Base-by-base conservation (phyloP, 2,329 filamentous ascomycete genomes). In the Colletotrichum sp. region DNA sequence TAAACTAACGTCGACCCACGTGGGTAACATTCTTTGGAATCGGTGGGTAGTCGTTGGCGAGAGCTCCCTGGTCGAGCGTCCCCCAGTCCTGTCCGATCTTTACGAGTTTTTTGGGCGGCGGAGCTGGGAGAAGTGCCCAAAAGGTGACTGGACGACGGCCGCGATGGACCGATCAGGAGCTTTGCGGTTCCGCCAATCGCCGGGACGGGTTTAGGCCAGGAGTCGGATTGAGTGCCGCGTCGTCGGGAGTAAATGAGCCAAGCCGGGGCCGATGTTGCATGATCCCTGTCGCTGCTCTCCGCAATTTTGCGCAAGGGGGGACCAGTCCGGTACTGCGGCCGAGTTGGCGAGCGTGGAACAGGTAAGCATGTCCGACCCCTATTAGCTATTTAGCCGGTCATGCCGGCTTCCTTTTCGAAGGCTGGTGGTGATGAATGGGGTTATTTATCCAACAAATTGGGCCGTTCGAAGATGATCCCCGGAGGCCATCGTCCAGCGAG, bases 191-290 rank as follows among this genome's bases (percentile, higher is more conserved):
- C 70, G 70, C 66, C 66, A 65, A 65, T 72, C 29, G 70, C 36
- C 51, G 51, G 33, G 66, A 36, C 66, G 59, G 66, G 58, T 57
- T 58, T 59, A 72, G 65, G 57, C 33, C 69, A 63, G 33, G 64
- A 72, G 61, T 63, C 43, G 62, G 47, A 63, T 71, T 67, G 62
- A 70, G 57, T 72, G 68, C 72, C 68, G 62, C 57, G 47, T 57
- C 21, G 72, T 71, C 69, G 72, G 68, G 62, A 31, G 68, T 71
- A 67, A 71, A 67, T 73, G 55, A 67, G 21, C 27, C 62, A 66
- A 36, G 72, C 68, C 31, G 72, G 72, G 27, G 57, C 34, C 62
- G 55, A 55, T 54, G 72, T 72, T 71, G 68, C 72, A 72, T 36
- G 36, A 73, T 73, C 72, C 72, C 31, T 73, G 72, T 51, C 34